phyloP scores from a whole-genome alignment of 1,284 basidiomycete genomes.

The Puccinia horiana region DNA sequence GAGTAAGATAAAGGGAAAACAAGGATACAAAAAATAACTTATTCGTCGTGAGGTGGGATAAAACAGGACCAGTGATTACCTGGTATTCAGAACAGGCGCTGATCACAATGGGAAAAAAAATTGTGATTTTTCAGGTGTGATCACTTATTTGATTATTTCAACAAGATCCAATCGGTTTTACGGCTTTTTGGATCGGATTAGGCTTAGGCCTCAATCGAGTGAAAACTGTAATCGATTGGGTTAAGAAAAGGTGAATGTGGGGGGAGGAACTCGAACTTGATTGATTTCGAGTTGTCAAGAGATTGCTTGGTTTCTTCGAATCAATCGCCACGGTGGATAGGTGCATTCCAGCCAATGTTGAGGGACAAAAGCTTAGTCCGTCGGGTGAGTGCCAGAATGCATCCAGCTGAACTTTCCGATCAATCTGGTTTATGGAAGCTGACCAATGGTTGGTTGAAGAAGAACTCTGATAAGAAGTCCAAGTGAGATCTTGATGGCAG shows the following conservation, averaged over 20 bases:
- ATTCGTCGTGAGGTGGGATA: background rate
- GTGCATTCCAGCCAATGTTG: too few species aligned
- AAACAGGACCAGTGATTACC: background rate
- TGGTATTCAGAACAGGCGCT: background rate
- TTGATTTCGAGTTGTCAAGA: background rate
- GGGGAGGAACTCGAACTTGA: slow-evolving; percentile 15
- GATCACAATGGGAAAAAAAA: background rate
- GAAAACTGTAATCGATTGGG: slow-evolving; percentile 14
- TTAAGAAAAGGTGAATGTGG: slow-evolving; percentile 21
- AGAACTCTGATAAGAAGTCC: too few species aligned
- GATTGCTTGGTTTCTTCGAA: background rate
- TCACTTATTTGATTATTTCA: background rate
- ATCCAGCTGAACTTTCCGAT: too few species aligned
- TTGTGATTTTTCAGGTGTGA: slow-evolving; percentile 24
- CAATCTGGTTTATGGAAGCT: too few species aligned
- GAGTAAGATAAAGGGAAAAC: background rate
- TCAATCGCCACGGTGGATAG: background rate
- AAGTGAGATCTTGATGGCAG: too few species aligned
- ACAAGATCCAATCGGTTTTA: background rate
- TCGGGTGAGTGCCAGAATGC: too few species aligned
- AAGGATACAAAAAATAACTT: background rate
- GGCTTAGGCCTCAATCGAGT: slow-evolving; percentile 19
- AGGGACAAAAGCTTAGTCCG: too few species aligned
- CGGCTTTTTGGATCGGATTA: background rate
- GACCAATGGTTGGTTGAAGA: too few species aligned